phyloP scores from a whole-genome alignment of 768 basidiomycete genomes.

The Russula dissimulans region DNA sequence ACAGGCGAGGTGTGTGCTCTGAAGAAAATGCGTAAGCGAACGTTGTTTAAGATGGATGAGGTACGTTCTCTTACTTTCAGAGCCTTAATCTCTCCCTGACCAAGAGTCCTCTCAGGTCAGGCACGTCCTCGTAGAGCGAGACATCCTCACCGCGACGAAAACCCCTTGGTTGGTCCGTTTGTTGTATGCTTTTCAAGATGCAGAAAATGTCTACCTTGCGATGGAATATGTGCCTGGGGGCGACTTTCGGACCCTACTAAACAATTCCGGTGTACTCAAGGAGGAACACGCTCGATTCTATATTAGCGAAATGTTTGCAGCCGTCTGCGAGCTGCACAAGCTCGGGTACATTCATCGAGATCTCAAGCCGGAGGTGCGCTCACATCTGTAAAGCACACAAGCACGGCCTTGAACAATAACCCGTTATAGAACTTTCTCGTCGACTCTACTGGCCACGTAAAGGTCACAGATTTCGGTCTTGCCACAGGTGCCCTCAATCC shows the following conservation, averaged over 20 bases:
- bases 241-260: conserved; percentile 94
- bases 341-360: conserved; percentile 98
- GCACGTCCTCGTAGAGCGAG: conserved; percentile 96
- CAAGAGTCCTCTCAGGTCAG: conserved; percentile 51
- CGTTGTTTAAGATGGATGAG: conserved; percentile 97
- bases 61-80: conserved; percentile 30
- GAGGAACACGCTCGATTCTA: conserved; percentile 97
- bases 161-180: conserved; percentile 95
- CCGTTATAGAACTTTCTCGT: conserved; percentile 82
- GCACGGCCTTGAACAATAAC: not conserved
- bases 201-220: conserved; percentile 84
- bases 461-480: conserved; percentile 94
- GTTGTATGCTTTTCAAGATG: conserved; percentile 95
- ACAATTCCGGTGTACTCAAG: conserved; percentile 95
- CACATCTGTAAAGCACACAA: not conserved
- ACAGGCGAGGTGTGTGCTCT: conserved; percentile 94
- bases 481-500: conserved; percentile 96
- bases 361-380: conserved; percentile 88
- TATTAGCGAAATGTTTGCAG: conserved; percentile 96
- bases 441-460: conserved; percentile 92
- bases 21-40: conserved; percentile 95
- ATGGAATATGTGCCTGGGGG: conserved; percentile 99
- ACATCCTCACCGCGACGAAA: conserved; percentile 94
- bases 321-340: conserved; percentile 90
- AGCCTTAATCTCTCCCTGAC: not conserved